Conservation (phyloP, 1,284 basidiomycete species). For the Hemileia vastatrix region DNA sequence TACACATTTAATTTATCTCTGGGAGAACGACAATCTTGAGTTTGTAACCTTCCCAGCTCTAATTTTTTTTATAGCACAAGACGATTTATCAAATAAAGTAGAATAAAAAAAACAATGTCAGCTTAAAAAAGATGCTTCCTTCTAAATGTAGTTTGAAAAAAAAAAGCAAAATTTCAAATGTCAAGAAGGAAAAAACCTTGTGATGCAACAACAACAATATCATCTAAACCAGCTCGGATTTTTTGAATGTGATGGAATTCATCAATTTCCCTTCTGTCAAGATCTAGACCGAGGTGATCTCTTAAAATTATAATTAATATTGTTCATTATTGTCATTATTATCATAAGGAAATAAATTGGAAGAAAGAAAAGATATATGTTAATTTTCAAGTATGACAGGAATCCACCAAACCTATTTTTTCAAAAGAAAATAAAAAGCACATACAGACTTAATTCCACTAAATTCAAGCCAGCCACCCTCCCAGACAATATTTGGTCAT, state of each 20-base stretch:
- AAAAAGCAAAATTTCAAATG: no score
- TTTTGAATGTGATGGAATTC: slow-evolving; percentile 11
- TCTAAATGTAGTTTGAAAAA: no score
- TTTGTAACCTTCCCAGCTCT: slow-evolving; percentile 15
- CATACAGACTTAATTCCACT: slow-evolving; percentile 16
- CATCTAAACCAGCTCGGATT: slow-evolving; percentile 10
- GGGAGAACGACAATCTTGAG: slow-evolving; percentile 17
- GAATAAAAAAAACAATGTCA: no score
- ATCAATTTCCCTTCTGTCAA: slow-evolving; percentile 23
- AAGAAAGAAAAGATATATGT: background rate
- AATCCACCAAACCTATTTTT: background rate
- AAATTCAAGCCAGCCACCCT: slow-evolving; percentile 15
- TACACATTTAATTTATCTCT: slow-evolving; percentile 17
- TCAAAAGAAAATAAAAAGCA: background rate
- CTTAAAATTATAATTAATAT: background rate
- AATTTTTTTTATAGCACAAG: background rate
- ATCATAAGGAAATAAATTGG: background rate
- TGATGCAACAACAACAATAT: slow-evolving; percentile 8
- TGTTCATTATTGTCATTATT: background rate
- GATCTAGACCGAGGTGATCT: slow-evolving; percentile 21
- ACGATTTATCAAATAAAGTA: no score
- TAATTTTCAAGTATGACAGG: background rate
- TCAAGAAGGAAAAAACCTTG: no score
- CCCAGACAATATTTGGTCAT: slow-evolving; percentile 14
- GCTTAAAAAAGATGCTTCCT: no score